Evolutionary conservation across 2,329 filamentous ascomycete genomes (phyloP), one percentile per base, ranked within the genome.

Genomic region (Dissoconium aciculare): DNA sequence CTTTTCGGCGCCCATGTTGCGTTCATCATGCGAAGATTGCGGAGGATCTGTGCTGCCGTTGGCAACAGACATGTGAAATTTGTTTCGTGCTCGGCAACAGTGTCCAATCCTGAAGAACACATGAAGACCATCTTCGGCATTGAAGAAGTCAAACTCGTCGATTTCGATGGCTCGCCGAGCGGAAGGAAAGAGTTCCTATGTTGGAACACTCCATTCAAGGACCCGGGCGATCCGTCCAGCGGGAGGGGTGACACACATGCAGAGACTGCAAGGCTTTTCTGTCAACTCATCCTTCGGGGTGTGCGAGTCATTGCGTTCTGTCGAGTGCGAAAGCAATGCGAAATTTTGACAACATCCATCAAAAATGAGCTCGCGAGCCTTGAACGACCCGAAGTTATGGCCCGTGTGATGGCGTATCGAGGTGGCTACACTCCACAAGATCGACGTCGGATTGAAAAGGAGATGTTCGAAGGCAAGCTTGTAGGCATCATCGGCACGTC

Each of bases 381-480:
- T 1, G 82, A 83, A 14, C 67, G 83, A 25, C 57, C 70, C 3
- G 84, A 92, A 46, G 77, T 82, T 21, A 71, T 73, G 46, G 70
- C 70, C 15, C 66, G 87, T 27, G 82, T 98, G 1, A 94, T 93
- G 84, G 83, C 81, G 0, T 98, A 98, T 49, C 74, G 89, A 38
- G 89, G 89, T 14, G 89, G 89, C 0, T 98, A 98, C 50, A 93
- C 85, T 3, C 74, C 87, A 2, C 79, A 91, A 51, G 89, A 98
- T 47, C 69, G 89, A 33, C 71, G 89, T 11, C 66, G 70, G 33
- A 94, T 98, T 36, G 89, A 98, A 54, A 73, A 69, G 15, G 85
- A 95, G 51, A 95, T 98, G 89, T 98, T 98, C 44, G 80, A 92
- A 33, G 89, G 89, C 0, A 89, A 85, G 46, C 65, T 98, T 1